Base-by-base conservation (phyloP, 2,329 filamentous ascomycete species). In the Apiospora saccharicola region DNA sequence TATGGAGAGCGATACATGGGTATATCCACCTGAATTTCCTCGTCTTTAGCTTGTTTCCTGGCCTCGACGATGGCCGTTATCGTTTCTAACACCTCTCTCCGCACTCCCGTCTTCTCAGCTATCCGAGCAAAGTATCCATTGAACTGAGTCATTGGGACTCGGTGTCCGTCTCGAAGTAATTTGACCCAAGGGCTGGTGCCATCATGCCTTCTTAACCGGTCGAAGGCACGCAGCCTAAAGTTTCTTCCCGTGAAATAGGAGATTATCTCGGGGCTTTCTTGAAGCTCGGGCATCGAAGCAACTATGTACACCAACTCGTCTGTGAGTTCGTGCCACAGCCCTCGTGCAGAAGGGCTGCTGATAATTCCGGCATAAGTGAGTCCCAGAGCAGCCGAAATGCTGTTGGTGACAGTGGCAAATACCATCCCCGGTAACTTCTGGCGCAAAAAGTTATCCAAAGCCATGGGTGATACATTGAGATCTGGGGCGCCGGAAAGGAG, bases 61-160 rank as follows among this genome's bases (percentile, higher is more conserved):
- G 90, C 93, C 78, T 93, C 90, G 68, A 98, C 91, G 83, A 95
- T 83, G 70, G 91, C 86, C 80, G 92, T 85, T 57, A 97, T 85
- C 85, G 93, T 88, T 77, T 91, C 91, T 79, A 97, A 96, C 74
- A 92, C 85, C 14, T 90, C 89, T 77, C 91, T 91, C 69, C 89
- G 85, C n/a, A 98, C 85, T 1, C 94, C 93, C 73, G 95, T 78
- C 79, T 93, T 89, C 76, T 89, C 87, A 0, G 93, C 96, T 53
- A 92, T 88, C 69, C 85, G 87, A 44, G 97, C 87, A 73, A 99
- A 92, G 83, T 96, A 99, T 0, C 95, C 96, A 80, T 97, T 98
- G 76, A 96, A 89, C 78, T 92, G 97, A 67, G 95, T 90, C 53
- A 98, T 89, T 77, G 98, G 94, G 0, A 94, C 94, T 72, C 86